Evolutionary conservation across 2,329 filamentous ascomycete genomes (phyloP), one percentile per base, ranked within the genome.

Genomic region (Alternaria burnsii): DNA sequence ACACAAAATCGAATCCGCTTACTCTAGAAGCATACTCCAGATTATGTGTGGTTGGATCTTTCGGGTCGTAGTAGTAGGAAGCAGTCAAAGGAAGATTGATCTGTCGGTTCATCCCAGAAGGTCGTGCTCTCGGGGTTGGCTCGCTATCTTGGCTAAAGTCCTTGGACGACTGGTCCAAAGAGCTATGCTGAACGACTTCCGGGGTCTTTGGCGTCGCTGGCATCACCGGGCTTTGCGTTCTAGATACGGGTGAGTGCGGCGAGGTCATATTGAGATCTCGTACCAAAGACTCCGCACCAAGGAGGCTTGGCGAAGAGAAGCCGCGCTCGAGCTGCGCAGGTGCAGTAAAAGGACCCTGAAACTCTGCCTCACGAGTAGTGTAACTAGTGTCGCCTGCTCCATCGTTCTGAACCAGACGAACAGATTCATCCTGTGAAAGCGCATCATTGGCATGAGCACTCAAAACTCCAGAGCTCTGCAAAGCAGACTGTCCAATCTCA

Each of bases 401-500:
- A 16, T 54, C 55, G 26, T 52, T 53, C 14, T 59, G 53, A 10
- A 26, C 28, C n/a, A 43, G 42, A 5, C 56, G 63, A 32, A 59
- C 56, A 22, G 61, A 59, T 8, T 56, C 66, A 6, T 66, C 68
- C 18, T 70, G 51, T 3, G 69, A 75, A 11, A 78, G 60, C 16
- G 76, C 77, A 30, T 68, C 65, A 22, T 74, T 72, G 16, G 70
- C 71, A 38, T 73, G 71, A 16, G 63, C 66, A 34, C 66, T 69
- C 5, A 87, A 73, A 20, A 82, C 75, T 12, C 82, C 82, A 16
- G 86, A 87, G 69, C 82, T 86, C 51, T 81, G 78, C 14, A 89
- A 69, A 11, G 83, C 83, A 20, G 86, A 87, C 28, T 82, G 76
- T 11, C 83, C 84, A 63, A 89, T 86, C 71, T 89, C 87, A 12